Conservation (phyloP, 257 asterid genomes). For the Rehmannia glutinosa region DNA sequence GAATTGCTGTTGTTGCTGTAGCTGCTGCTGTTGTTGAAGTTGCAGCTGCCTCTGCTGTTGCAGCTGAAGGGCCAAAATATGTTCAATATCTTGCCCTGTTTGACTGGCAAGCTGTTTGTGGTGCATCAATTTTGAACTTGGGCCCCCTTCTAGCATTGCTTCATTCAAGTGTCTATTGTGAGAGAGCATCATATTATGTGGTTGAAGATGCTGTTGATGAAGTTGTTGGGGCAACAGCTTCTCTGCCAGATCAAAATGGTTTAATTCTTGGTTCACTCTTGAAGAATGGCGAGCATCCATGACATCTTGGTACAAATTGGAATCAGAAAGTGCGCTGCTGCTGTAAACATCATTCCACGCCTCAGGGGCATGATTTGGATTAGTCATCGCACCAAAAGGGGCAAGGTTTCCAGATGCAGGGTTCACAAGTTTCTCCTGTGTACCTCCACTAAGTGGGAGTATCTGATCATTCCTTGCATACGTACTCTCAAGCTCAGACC, state of each 20-base stretch:
- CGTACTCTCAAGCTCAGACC: constrained; percentile 93
- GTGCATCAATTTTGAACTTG: constrained; percentile 51
- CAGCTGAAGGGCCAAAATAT: constrained; percentile 60
- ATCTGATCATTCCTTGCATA: constrained; percentile 50
- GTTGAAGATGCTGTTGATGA: constrained; percentile 54
- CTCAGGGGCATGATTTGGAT: constrained; percentile 45
- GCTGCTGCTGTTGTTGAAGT: constrained; percentile 59
- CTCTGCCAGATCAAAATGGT: constrained; percentile 56
- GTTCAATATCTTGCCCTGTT: constrained; percentile 62
- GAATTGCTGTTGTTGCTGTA: constrained; percentile 60
- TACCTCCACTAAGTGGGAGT: constrained; percentile 32
- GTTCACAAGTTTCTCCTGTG: constrained; percentile 40
- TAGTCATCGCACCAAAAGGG: constrained; percentile 38
- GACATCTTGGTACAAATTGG: constrained; percentile 49
- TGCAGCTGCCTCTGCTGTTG: constrained; percentile 81
- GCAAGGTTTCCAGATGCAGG: constrained; percentile 46
- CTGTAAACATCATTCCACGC: constrained; percentile 60
- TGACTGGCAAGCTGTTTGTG: constrained; percentile 57
- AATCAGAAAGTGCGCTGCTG: constrained; percentile 42
- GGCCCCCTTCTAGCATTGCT: constrained; percentile 44
- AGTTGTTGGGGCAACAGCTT: constrained; percentile 54
- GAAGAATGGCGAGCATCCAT: constrained; percentile 48
- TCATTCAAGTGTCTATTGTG: constrained; percentile 55
- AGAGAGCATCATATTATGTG: constrained; percentile 48
- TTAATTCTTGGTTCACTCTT: constrained; percentile 50